These are phyloP conservation scores for Francoa sonchifolia DNA, from an alignment of 441 rosid genomes.

Conservation along the genomic window DNA sequence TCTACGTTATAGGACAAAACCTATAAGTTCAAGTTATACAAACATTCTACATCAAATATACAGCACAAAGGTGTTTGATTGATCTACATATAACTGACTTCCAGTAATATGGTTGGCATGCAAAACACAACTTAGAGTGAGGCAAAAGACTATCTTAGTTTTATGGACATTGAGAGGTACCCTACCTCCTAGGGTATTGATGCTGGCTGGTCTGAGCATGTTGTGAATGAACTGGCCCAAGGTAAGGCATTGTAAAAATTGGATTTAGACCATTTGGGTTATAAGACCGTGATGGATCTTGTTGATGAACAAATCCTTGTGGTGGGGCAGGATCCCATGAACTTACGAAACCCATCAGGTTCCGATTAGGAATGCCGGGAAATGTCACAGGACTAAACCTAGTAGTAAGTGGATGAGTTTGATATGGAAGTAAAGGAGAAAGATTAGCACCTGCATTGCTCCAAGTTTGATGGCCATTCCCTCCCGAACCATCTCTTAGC, in stretches of 20 bases:
- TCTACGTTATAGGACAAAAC: too few species aligned
- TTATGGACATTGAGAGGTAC: too few species aligned
- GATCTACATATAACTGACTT: too few species aligned
- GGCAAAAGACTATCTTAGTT: too few species aligned
- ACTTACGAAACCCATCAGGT: not conserved
- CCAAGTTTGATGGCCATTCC: too few species aligned
- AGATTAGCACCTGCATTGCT: not conserved
- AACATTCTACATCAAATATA: too few species aligned
- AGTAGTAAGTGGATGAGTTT: not conserved
- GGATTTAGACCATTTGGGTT: not conserved
- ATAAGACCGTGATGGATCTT: not conserved
- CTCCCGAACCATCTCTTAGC: too few species aligned
- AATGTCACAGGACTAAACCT: not conserved
- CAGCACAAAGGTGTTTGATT: too few species aligned
- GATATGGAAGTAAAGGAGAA: not conserved
- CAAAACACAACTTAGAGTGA: too few species aligned
- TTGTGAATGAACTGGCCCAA: not conserved
- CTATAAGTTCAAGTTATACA: too few species aligned
- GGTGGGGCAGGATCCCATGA: not conserved
- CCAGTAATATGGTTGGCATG: too few species aligned
- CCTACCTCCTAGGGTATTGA: slow-evolving; percentile 4
- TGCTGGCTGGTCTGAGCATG: not conserved
- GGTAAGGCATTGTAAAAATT: slow-evolving; percentile 3
- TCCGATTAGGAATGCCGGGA: slow-evolving; percentile 2
- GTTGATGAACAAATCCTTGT: not conserved